Conservation (phyloP, 768 basidiomycete species). For the Podaxis rugospora region DNA sequence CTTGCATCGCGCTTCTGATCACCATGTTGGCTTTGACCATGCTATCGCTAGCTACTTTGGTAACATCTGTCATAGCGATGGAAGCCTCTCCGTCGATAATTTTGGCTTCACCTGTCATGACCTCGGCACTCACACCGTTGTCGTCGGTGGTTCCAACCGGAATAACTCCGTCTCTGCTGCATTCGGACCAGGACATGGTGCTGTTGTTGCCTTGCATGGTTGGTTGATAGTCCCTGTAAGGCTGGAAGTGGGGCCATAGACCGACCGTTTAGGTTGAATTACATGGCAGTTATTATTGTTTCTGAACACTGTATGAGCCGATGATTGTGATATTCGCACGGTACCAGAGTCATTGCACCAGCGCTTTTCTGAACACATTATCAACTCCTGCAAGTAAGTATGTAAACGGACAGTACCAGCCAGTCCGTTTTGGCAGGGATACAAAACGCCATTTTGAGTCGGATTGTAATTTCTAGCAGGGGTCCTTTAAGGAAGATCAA, state of each 20-base stretch:
- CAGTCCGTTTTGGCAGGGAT: not conserved
- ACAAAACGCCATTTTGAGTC: not conserved
- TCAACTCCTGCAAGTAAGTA: not conserved
- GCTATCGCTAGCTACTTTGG: constrained; percentile 24
- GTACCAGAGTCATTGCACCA: not conserved
- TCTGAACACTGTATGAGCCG: not conserved
- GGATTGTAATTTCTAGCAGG: too few relatives aligned
- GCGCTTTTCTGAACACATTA: not conserved
- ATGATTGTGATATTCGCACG: not conserved
- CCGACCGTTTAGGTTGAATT: not conserved
- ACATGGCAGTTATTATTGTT: not conserved
- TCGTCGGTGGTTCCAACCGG: constrained; percentile 39
- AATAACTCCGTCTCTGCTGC: constrained; percentile 10
- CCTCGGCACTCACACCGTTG: constrained; percentile 28
- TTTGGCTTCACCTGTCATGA: constrained; percentile 28
- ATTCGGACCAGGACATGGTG: not conserved
- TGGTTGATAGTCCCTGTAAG: not conserved
- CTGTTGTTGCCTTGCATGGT: not conserved
- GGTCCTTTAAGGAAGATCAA: too few relatives aligned
- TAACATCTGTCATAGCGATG: constrained; percentile 24
- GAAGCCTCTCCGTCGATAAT: constrained; percentile 24
- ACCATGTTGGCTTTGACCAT: constrained; percentile 26
- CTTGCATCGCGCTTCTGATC: constrained; percentile 23
- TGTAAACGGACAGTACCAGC: not conserved
- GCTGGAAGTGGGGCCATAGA: not conserved